Conservation (phyloP, 352 stramenopile species). For the Phytophthora macrochlamydospora region DNA sequence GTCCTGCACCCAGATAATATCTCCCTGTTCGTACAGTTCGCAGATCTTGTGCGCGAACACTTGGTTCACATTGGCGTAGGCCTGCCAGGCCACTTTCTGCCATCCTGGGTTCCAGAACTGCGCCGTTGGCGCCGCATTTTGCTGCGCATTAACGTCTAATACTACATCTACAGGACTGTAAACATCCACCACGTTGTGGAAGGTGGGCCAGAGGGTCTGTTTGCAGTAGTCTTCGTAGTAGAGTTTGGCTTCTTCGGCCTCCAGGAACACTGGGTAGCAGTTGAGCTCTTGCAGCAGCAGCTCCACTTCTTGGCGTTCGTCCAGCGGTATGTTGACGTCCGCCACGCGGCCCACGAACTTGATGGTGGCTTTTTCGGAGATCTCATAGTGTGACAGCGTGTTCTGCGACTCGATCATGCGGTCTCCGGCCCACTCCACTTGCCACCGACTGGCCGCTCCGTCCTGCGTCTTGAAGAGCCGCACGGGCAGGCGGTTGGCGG, state of each 20-base stretch:
- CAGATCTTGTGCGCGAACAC: conserved; percentile 88
- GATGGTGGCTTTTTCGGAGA: conserved; percentile 66
- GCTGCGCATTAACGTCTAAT: conserved; percentile 39
- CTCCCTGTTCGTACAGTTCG: conserved; percentile 76
- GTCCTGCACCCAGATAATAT: conserved; percentile 98
- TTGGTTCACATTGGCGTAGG: conserved; percentile 96
- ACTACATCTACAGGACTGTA: conserved; percentile 81
- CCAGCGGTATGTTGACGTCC: conserved; percentile 53
- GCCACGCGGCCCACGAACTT: conserved; percentile 76
- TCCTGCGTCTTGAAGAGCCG: conserved; percentile 36
- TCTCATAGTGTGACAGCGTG: conserved; percentile 74
- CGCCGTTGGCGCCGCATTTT: conserved; percentile 17
- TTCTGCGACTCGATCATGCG: conserved; percentile 79
- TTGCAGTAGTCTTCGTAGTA: conserved; percentile 97
- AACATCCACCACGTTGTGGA: conserved; percentile 96
- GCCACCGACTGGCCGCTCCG: conserved; percentile 32
- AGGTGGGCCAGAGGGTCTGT: conserved; percentile 95
- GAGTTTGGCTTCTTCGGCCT: conserved; percentile 55
- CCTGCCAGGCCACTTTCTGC: conserved; percentile 88
- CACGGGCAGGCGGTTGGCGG: conserved; percentile 69
- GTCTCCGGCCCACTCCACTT: conserved; percentile 74
- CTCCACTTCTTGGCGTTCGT: conserved; percentile 56
- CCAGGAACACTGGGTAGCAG: conserved; percentile 73
- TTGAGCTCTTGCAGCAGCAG: conserved; percentile 59
- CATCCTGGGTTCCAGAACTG: conserved; percentile 69